phyloP scores from a whole-genome alignment of 2,329 filamentous ascomycete species.

The Tricladium varicosporioides region DNA sequence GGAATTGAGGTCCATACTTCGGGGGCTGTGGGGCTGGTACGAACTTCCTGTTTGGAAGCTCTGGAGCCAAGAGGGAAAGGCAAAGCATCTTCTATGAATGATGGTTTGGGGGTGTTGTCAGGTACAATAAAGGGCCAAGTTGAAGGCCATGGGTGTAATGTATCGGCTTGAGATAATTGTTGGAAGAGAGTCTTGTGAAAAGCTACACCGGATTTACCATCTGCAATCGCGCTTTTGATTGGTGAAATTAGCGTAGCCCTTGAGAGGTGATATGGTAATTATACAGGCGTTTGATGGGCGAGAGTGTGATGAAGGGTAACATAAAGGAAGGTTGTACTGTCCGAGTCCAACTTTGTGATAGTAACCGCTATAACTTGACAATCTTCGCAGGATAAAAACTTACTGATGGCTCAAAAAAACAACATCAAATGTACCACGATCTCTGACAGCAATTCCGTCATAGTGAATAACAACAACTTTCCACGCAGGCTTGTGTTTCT shows the following conservation, averaged over 20 bases:
- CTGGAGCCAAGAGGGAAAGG: neutral
- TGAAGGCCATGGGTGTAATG: neutral
- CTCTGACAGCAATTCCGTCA: neutral
- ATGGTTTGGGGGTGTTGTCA: neutral
- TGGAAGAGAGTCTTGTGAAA: slow-evolving; percentile 22
- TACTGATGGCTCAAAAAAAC: slow-evolving; percentile 19
- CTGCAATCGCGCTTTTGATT: slow-evolving; percentile 15
- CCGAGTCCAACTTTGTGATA: no score
- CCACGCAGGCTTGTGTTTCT: slow-evolving; percentile 21
- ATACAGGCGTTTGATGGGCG: no score
- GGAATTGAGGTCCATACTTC: slow-evolving; percentile 3
- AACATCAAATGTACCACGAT: slow-evolving; percentile 13
- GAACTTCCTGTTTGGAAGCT: neutral
- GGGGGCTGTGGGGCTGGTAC: neutral
- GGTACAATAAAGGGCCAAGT: slow-evolving; percentile 18
- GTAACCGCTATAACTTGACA: no score
- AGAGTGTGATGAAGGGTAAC: no score
- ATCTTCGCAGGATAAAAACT: neutral
- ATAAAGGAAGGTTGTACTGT: no score
- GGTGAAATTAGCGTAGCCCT: neutral
- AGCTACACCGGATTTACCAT: slow-evolving; percentile 18
- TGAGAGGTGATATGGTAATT: no score
- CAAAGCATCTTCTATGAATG: slow-evolving; percentile 14
- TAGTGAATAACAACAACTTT: slow-evolving; percentile 20
- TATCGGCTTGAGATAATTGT: slow-evolving; percentile 8